phyloP scores from a whole-genome alignment of 179 eudicot species.

The Amaranthus tricolor region DNA sequence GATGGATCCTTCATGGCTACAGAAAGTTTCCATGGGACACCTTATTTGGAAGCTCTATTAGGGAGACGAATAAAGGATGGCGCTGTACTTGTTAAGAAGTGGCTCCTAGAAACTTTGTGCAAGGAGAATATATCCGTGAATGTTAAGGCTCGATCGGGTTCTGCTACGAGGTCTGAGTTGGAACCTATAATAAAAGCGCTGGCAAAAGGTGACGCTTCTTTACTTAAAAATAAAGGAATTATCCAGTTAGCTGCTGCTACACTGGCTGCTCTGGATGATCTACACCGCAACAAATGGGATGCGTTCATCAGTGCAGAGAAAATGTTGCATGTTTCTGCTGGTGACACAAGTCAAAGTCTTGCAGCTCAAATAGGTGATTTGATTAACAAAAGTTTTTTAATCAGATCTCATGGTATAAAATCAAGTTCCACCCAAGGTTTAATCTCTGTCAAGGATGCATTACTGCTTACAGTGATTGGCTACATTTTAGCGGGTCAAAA shows the following conservation, averaged over 20 bases:
- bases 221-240: constrained; percentile 81
- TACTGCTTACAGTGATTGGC: constrained; percentile 71
- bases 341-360: constrained; percentile 92
- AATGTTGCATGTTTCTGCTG: constrained; percentile 78
- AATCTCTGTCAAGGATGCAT: constrained; percentile 69
- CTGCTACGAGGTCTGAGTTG: constrained; percentile 63
- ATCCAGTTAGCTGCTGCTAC: constrained; percentile 80
- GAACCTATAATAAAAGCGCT: constrained; percentile 63
- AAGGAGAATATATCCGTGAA: constrained; percentile 64
- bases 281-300: constrained; percentile 70
- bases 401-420: constrained; percentile 42
- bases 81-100: constrained; percentile 69
- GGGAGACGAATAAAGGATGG: constrained; percentile 88
- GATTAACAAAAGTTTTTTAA: constrained; percentile 70
- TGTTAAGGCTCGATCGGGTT: constrained; percentile 67
- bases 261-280: constrained; percentile 60
- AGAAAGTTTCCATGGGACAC: constrained; percentile 79
- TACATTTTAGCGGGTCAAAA: constrained; percentile 88
- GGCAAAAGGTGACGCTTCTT: constrained; percentile 57
- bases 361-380: constrained; percentile 92
- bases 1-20: constrained; percentile 72
- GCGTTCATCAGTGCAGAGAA: constrained; percentile 90
- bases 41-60: constrained; percentile 73
- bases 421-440: constrained; percentile 49
- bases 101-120: constrained; percentile 90